Conservation (phyloP, 1,284 basidiomycete genomes). For the Puccinia novopanici region DNA sequence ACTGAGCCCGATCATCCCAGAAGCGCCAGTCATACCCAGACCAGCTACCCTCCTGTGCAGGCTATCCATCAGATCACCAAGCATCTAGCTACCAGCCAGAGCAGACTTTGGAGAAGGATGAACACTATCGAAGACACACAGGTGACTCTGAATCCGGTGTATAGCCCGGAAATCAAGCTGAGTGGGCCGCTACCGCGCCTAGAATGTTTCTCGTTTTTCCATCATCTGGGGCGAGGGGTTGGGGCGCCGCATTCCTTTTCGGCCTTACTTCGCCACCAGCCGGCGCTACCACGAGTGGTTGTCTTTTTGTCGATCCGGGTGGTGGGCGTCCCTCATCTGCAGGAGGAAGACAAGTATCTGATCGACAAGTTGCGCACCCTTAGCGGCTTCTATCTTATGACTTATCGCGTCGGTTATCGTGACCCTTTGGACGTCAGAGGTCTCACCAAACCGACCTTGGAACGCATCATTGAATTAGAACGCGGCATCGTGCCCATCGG, state of each 20-base stretch:
- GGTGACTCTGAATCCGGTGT: conserved; percentile 35
- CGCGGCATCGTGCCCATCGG: conserved; percentile 24
- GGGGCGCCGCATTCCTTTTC: conserved; percentile 54
- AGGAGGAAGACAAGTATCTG: conserved; percentile 63
- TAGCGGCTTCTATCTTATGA: conserved; percentile 59
- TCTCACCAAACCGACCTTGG: conserved; percentile 38
- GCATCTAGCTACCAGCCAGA: background rate
- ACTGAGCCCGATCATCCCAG: conserved; percentile 23
- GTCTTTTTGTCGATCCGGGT: conserved; percentile 68
- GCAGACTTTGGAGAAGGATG: background rate
- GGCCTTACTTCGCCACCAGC: conserved; percentile 53
- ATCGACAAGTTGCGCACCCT: conserved; percentile 66
- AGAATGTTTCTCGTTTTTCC: conserved; percentile 52
- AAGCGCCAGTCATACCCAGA: background rate
- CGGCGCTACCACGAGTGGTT: conserved; percentile 53
- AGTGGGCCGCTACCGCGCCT: conserved; percentile 40
- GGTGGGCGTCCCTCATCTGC: conserved; percentile 64
- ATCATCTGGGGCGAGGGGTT: conserved; percentile 51
- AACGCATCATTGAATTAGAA: conserved; percentile 51
- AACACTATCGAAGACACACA: background rate
- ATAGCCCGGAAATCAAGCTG: conserved; percentile 10
- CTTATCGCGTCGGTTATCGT: conserved; percentile 68
- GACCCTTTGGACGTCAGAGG: conserved; percentile 59
- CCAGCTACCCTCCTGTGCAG: conserved; percentile 41
- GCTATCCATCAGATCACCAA: conserved; percentile 30